Evolutionary conservation across 129 eudicot genomes (phyloP).

Genomic region (Ambrosia trifida): DNA sequence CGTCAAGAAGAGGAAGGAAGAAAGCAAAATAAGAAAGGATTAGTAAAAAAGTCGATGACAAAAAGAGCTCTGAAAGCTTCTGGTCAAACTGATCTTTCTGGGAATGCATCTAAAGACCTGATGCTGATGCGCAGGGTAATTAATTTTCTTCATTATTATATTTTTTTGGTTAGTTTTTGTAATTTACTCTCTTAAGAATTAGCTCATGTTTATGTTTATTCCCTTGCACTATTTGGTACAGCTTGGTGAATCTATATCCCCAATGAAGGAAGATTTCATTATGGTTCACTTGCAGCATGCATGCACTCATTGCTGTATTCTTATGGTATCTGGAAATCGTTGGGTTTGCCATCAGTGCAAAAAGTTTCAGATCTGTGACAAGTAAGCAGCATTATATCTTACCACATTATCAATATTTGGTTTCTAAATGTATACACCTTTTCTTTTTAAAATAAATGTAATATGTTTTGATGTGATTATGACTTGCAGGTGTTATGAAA

Average conservation of each 20-base stretch:
- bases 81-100: conserved; percentile 86
- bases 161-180: conserved; percentile 2
- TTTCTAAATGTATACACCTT: neutral
- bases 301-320: conserved; percentile 89
- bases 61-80: conserved; percentile 81
- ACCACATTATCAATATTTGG: neutral
- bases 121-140: conserved; percentile 88
- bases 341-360: conserved; percentile 92
- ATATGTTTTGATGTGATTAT: conserved; percentile 13
- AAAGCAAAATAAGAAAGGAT: conserved; percentile 75
- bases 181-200: conserved; percentile 1
- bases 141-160: conserved; percentile 4
- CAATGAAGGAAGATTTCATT: conserved; percentile 98
- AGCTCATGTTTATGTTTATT: conserved; percentile 1
- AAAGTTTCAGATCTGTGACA: conserved; percentile 91
- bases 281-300: conserved; percentile 98
- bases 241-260: conserved; percentile 93
- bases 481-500: conserved; percentile 68
- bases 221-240: conserved; percentile 37
- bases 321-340: conserved; percentile 87
- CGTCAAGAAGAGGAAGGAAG: conserved; percentile 89
- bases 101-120: conserved; percentile 91
- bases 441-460: neutral
- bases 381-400: conserved; percentile 48
- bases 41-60: conserved; percentile 60